phyloP scores from a whole-genome alignment of 108 stramenopile species.

The Fragilaria crotonensis region DNA sequence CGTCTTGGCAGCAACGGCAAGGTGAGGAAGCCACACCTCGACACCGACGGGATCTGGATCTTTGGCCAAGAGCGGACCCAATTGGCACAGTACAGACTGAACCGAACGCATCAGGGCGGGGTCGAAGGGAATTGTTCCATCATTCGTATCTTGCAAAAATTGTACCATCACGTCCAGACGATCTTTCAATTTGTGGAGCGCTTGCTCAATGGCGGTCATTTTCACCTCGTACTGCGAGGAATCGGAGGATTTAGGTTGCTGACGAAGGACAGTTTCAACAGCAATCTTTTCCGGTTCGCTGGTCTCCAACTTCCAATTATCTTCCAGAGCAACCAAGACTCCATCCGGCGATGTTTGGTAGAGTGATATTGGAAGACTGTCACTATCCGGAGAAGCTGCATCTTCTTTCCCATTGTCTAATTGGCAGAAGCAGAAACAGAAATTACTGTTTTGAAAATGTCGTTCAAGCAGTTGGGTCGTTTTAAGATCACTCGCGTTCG shows the following conservation, averaged over 20 bases:
- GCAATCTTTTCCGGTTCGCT: conserved; percentile 72
- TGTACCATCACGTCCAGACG: conserved; percentile 45
- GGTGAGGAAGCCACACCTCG: conserved; percentile 36
- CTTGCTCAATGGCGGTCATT: conserved; percentile 22
- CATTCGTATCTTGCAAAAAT: conserved; percentile 33
- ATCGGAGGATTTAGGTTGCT: conserved; percentile 19
- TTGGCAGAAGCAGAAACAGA: too few relatives aligned
- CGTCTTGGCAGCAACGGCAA: conserved; percentile 54
- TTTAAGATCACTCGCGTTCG: too few relatives aligned
- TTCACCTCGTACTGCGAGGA: conserved; percentile 15
- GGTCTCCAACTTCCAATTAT: conserved; percentile 60
- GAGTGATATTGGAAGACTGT: neutral
- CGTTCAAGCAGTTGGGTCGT: neutral
- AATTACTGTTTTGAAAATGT: conserved; percentile 1
- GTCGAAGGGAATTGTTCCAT: conserved; percentile 14
- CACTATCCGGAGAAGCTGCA: neutral
- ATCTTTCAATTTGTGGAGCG: conserved; percentile 44
- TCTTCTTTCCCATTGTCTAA: neutral
- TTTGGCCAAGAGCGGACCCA: conserved; percentile 21
- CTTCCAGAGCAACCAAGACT: conserved; percentile 42
- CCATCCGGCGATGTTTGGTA: conserved; percentile 4
- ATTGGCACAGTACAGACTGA: conserved; percentile 27
- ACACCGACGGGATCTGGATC: conserved; percentile 27
- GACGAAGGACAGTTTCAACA: conserved; percentile 63
- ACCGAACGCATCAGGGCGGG: conserved; percentile 29